Evolutionary conservation across 148 eudicot genomes (phyloP).

Genomic region (Rhododendron molle): DNA sequence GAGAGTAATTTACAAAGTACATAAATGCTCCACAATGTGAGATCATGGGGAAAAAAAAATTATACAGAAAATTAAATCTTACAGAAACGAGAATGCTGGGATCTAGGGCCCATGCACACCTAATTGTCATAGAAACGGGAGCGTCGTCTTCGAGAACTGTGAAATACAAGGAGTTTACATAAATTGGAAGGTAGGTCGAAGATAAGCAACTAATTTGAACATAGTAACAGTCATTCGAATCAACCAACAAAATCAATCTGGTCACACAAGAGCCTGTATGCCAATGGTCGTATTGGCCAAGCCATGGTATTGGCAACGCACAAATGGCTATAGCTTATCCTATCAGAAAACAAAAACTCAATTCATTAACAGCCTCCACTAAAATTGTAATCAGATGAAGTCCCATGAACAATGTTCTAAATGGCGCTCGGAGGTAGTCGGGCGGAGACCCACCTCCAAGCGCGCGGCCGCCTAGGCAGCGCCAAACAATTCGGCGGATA

Average conservation of each 20-base stretch:
- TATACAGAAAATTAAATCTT: neutral
- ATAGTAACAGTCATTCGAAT: neutral
- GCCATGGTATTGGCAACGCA: neutral
- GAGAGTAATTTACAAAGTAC: neutral
- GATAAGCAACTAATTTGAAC: neutral
- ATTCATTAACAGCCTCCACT: neutral
- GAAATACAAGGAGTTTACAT: constrained; percentile 1
- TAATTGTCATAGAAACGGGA: constrained; percentile 75
- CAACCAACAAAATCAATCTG: neutral
- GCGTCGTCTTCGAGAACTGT: constrained; percentile 79
- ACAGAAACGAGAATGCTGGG: neutral
- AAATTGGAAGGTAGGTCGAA: neutral
- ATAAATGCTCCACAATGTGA: neutral
- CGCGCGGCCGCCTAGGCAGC: too few relatives aligned
- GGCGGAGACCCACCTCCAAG: too few relatives aligned
- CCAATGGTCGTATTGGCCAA: neutral
- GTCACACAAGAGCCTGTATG: neutral
- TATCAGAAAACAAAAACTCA: neutral
- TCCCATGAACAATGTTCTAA: too few relatives aligned
- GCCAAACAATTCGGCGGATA: too few relatives aligned
- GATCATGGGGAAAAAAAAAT: neutral
- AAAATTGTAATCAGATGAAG: neutral
- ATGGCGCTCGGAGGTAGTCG: too few relatives aligned
- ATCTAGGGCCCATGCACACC: constrained; percentile 26
- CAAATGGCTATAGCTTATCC: neutral